Evolutionary conservation across 352 stramenopile genomes (phyloP).

Genomic region (Phytophthora sp.): DNA sequence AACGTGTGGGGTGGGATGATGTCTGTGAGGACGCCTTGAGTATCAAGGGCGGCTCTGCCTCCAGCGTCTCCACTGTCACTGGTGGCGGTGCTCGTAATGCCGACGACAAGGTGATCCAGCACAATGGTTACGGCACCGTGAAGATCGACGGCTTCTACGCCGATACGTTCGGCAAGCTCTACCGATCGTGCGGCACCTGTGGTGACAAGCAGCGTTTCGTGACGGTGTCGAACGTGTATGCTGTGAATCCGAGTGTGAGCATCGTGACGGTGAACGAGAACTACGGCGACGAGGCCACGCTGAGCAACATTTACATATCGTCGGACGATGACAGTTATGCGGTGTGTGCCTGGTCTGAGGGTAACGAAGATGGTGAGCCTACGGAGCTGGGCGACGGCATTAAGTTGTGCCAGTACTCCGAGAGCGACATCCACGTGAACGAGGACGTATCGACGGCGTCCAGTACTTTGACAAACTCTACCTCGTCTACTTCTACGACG

Average conservation of each 20-base stretch:
- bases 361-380: slow-evolving; percentile 31
- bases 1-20: slow-evolving; percentile 65
- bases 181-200: slow-evolving; percentile 49
- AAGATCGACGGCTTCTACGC: slow-evolving; percentile 54
- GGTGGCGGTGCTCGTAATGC: slow-evolving; percentile 46
- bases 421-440: slow-evolving; percentile 41
- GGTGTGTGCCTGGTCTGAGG: slow-evolving; percentile 40
- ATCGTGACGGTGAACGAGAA: slow-evolving; percentile 55
- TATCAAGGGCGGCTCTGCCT: slow-evolving; percentile 45
- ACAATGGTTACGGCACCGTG: slow-evolving; percentile 50
- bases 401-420: slow-evolving; percentile 40
- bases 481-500: background rate
- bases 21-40: slow-evolving; percentile 53
- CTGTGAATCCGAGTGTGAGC: slow-evolving; percentile 42
- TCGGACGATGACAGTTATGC: slow-evolving; percentile 27
- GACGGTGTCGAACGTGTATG: slow-evolving; percentile 49
- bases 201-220: slow-evolving; percentile 45
- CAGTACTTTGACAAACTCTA: slow-evolving; percentile 16
- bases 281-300: slow-evolving; percentile 39
- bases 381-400: slow-evolving; percentile 43
- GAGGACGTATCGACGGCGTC: slow-evolving; percentile 19
- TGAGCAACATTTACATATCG: slow-evolving; percentile 48
- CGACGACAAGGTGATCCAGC: slow-evolving; percentile 61
- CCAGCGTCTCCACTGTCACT: slow-evolving; percentile 35
- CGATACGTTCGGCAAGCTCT: slow-evolving; percentile 54